Base-by-base conservation (phyloP, 2,329 filamentous ascomycete species). In the Aspergillus quadrilineatus region DNA sequence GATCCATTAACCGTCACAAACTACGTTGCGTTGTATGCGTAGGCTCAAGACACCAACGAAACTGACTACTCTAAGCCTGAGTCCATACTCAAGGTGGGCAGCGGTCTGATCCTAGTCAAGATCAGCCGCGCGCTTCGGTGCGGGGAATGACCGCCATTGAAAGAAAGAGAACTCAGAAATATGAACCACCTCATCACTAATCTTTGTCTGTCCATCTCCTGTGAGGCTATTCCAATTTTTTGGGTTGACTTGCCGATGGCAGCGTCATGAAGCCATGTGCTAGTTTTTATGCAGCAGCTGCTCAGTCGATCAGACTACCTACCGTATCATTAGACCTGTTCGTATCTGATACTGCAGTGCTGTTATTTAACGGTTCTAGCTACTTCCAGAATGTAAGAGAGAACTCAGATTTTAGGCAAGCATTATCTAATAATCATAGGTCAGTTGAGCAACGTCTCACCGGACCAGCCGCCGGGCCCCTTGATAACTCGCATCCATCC, bases 111-210 rank as follows among this genome's bases (percentile, higher is more conserved):
- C 49, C 29, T 30, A 57, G 30, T 36, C 39, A 37, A 14, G 34
- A 48, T 55, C 52, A 43, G 56, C 47, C 42, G 56, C 55, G 55
- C 52, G 56, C 51, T 55, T 48, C 44, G 29, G 22, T 48, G 30
- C 42, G 48, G 42, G 48, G 43, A 41, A 26, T 29, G 34, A 37
- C 48, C 26, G 28, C 43, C 43, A 37, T 43, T 26, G n/a, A 43
- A 52, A 28, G 12, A 37, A 44, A 15, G 37, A 36, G 28, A 22
- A 36, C 4, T 36, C 34, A 14, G 22, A 22, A 22, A 22, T 22
- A 22, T 22, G 22, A 22, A 22, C 22, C 22, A 22, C 22, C 22
- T 22, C 22, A 22, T 22, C 22, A 22, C 22, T 22, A 3, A 22
- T 22, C 22, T 22, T 22, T 22, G 22, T 22, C 22, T 22, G 22